These are phyloP conservation scores for Cajanus cajan DNA, from an alignment of 306 rosid genomes.

Conservation along the genomic window DNA sequence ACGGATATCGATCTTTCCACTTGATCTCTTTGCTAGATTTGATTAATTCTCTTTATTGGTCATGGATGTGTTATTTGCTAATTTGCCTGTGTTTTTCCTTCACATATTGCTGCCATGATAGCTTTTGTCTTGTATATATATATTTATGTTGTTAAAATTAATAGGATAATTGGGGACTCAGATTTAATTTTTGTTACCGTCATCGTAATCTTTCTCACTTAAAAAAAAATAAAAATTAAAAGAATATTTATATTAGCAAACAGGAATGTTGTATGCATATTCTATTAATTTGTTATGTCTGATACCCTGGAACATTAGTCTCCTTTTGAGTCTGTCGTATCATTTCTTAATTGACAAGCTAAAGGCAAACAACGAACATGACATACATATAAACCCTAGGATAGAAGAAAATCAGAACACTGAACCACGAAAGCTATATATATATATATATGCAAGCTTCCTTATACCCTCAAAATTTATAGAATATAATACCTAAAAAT, in stretches of 20 bases:
- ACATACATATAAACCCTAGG: slow-evolving; percentile 13
- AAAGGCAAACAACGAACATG: neutral
- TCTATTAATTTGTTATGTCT: neutral
- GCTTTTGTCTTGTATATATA: too few species aligned
- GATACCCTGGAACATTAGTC: slow-evolving; percentile 22
- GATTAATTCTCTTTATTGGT: neutral
- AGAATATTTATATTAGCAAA: neutral
- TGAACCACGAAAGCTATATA: slow-evolving; percentile 24
- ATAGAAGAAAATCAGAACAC: slow-evolving; percentile 34
- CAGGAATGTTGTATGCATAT: neutral
- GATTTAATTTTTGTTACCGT: too few species aligned
- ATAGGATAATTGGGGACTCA: too few species aligned
- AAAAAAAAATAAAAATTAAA: too few species aligned
- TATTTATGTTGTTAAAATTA: too few species aligned
- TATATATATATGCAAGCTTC: slow-evolving; percentile 19
- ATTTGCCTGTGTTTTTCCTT: too few species aligned
- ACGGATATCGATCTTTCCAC: neutral
- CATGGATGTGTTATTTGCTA: too few species aligned
- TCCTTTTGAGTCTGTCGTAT: neutral
- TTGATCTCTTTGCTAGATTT: neutral
- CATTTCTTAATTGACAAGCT: neutral
- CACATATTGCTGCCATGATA: too few species aligned
- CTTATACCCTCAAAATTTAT: slow-evolving; percentile 30
- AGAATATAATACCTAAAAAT: neutral
- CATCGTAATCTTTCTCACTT: too few species aligned